Percentiles rank a stretch among this genome's conserved stretches.
Evolutionary conservation across 495 filamentous ascomycete species (phyloP).

Genomic region (Annulohypoxylon moriforme): DNA sequence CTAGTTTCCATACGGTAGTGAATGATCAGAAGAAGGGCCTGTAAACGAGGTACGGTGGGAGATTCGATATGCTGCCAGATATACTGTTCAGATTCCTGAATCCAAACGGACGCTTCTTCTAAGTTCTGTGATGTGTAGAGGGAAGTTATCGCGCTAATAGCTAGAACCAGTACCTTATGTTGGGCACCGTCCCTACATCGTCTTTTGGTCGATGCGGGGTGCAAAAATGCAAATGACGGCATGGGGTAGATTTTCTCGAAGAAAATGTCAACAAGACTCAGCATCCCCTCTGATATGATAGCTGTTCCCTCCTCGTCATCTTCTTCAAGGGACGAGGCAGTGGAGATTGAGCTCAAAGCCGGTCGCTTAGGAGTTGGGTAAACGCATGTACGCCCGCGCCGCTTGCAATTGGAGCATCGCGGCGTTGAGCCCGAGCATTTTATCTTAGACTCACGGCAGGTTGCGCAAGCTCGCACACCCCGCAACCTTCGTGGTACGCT

Average conservation of each 20-base stretch:
- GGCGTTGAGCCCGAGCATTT: slow-evolving; percentile 31
- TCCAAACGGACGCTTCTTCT: slow-evolving; percentile 3
- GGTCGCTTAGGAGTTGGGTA: slow-evolving; percentile 29
- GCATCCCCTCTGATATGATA: slow-evolving; percentile 8
- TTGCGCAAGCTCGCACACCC: slow-evolving; percentile 12
- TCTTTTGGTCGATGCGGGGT: slow-evolving; percentile 26
- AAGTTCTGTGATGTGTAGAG: slow-evolving; percentile 5
- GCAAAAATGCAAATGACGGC: slow-evolving; percentile 35
- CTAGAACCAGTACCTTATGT: slow-evolving; percentile 19
- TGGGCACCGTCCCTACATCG: slow-evolving; percentile 24
- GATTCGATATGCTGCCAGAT: slow-evolving; percentile 30
- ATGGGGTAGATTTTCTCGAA: slow-evolving; percentile 30
- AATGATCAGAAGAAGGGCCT: slow-evolving; percentile 30
- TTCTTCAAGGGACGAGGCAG: neutral
- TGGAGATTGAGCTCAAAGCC: neutral
- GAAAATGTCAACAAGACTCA: slow-evolving; percentile 27
- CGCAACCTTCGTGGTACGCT: neutral
- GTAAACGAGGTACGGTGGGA: slow-evolving; percentile 32
- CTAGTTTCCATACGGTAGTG: slow-evolving; percentile 33
- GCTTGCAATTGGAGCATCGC: slow-evolving; percentile 32
- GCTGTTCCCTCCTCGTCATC: neutral
- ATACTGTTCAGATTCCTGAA: slow-evolving; percentile 28
- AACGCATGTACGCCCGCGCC: slow-evolving; percentile 22
- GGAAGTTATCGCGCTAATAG: slow-evolving; percentile 16
- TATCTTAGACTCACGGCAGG: slow-evolving; percentile 30